phyloP scores from a whole-genome alignment of 2,329 filamentous ascomycete genomes.

The Orbilia blumenaviensis region DNA sequence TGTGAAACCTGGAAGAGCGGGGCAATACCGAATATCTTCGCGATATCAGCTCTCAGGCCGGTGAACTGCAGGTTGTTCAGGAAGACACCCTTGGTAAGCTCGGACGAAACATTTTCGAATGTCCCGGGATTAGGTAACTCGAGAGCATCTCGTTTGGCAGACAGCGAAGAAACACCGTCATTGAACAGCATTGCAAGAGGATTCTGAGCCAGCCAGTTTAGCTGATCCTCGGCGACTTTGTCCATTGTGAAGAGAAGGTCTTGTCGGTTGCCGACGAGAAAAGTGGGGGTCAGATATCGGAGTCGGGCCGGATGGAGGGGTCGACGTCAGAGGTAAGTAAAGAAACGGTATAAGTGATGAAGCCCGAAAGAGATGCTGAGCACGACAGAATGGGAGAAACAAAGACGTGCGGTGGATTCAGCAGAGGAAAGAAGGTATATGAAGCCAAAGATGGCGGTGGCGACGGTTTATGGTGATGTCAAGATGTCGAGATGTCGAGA shows the following conservation, averaged over 20 bases:
- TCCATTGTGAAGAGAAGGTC: constrained; percentile 57
- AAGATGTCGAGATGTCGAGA: constrained; percentile 5
- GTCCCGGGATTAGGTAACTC: constrained; percentile 92
- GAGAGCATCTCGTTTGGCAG: constrained; percentile 84
- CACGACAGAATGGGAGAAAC: not conserved
- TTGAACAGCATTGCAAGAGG: constrained; percentile 74
- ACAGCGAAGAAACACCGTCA: constrained; percentile 83
- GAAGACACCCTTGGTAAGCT: constrained; percentile 95
- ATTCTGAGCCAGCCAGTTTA: constrained; percentile 77
- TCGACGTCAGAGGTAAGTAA: constrained; percentile 54
- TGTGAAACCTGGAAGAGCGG: constrained; percentile 98
- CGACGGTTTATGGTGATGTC: not conserved
- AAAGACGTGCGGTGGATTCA: not conserved
- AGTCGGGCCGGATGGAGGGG: constrained; percentile 58
- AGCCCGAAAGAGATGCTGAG: constrained; percentile 20
- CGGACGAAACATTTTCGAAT: constrained; percentile 85
- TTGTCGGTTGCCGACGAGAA: constrained; percentile 55
- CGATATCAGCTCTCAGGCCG: constrained; percentile 92
- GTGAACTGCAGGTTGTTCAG: constrained; percentile 97
- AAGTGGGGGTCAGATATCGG: constrained; percentile 41
- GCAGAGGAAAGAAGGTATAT: not conserved
- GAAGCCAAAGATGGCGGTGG: not conserved
- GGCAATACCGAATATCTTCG: constrained; percentile 91
- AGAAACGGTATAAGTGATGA: constrained; percentile 24
- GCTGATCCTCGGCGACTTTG: constrained; percentile 60